phyloP scores from a whole-genome alignment of 1,284 basidiomycete species.

The Flammula alnicola region DNA sequence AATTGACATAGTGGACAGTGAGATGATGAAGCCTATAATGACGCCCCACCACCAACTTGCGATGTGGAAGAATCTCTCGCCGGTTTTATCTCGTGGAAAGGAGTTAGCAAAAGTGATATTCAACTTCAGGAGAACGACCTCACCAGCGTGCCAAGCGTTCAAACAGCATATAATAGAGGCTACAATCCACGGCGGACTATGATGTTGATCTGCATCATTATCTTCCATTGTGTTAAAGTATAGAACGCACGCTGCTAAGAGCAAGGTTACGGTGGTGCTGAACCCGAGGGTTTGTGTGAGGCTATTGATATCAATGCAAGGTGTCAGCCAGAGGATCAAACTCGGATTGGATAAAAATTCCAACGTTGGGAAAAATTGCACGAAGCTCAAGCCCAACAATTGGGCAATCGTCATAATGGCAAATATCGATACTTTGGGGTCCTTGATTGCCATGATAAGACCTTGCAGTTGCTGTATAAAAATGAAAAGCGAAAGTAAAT shows the following conservation, averaged over 20 bases:
- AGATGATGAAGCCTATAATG: constrained; percentile 67
- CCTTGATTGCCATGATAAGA: constrained; percentile 61
- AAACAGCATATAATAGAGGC: constrained; percentile 57
- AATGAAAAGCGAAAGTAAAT: not conserved
- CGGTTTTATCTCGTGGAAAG: constrained; percentile 58
- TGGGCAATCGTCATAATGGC: constrained; percentile 56
- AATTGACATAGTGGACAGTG: constrained; percentile 55
- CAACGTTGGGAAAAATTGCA: constrained; percentile 77
- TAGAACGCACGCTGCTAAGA: constrained; percentile 62
- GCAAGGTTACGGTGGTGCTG: constrained; percentile 58
- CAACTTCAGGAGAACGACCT: constrained; percentile 6
- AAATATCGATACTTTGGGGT: constrained; percentile 66
- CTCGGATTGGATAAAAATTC: constrained; percentile 21
- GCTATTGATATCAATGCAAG: constrained; percentile 33
- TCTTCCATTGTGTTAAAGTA: constrained; percentile 5
- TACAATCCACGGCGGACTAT: constrained; percentile 68
- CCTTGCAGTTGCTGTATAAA: constrained; percentile 54
- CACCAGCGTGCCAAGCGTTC: constrained; percentile 72
- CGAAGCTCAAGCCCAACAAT: constrained; percentile 68
- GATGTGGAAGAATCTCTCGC: constrained; percentile 74
- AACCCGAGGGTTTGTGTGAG: constrained; percentile 71
- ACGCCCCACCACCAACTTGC: constrained; percentile 62
- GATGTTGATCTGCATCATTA: constrained; percentile 2
- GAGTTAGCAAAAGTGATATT: not conserved
- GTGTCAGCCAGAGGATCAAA: not conserved